Percentiles rank a stretch among this genome's conserved stretches.
Conservation (phyloP, 129 eudicot species). For the Escallonia rubra region DNA sequence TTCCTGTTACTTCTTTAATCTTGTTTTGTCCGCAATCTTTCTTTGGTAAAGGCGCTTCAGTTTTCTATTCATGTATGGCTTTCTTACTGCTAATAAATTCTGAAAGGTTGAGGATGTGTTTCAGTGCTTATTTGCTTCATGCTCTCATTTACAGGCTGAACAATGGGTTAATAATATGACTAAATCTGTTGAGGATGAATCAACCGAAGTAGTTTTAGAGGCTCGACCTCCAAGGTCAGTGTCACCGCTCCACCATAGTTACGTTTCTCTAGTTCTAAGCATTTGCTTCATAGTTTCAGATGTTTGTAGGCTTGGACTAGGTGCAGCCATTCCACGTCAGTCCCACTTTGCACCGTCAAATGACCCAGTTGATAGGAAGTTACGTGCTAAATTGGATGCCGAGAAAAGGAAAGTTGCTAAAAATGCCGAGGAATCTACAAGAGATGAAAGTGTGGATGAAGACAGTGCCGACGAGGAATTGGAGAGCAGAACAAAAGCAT, state of each 20-base stretch:
- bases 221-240: constrained; percentile 73
- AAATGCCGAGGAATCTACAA: constrained; percentile 27
- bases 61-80: no score
- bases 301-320: constrained; percentile 59
- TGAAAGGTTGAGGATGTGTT: no score
- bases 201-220: constrained; percentile 47
- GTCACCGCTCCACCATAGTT: constrained; percentile 6
- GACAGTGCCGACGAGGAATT: constrained; percentile 59
- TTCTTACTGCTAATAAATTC: no score
- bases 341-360: constrained; percentile 29
- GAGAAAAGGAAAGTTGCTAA: constrained; percentile 39
- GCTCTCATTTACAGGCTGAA: constrained; percentile 44
- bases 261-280: no score
- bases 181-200: constrained; percentile 34
- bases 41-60: no score
- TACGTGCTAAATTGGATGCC: constrained; percentile 46
- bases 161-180: constrained; percentile 74
- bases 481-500: constrained; percentile 70
- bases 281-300: no score
- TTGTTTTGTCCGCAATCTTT: no score
- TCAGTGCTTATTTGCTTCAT: no score
- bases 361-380: constrained; percentile 64
- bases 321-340: constrained; percentile 77
- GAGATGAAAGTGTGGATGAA: constrained; percentile 26
- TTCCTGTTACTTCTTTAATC: no score